Percentiles rank a stretch among this genome's conserved stretches.
These are phyloP conservation scores for Debaryomyces subglobosus DNA, from an alignment of 1,139 yeast genomes.

Conservation along the genomic window DNA sequence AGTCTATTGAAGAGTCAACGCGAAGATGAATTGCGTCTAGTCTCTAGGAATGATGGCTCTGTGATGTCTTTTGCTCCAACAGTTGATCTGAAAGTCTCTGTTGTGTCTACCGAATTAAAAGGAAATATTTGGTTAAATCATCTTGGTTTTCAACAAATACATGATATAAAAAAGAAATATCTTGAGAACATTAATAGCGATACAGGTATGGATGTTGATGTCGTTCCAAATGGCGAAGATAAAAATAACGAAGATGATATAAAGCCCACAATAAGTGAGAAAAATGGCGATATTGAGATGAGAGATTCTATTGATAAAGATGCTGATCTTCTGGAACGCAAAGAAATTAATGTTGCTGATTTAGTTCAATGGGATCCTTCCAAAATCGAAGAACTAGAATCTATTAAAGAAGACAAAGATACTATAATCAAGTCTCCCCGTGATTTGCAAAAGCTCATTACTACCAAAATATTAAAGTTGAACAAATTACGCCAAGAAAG, in stretches of 20 bases:
- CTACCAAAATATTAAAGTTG: conserved; percentile 56
- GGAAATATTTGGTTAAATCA: conserved; percentile 80
- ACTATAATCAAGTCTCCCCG: conserved; percentile 30
- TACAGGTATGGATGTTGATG: conserved; percentile 4
- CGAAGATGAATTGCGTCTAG: conserved; percentile 20
- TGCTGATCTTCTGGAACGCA: conserved; percentile 16
- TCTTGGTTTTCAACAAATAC: conserved; percentile 58
- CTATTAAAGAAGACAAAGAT: conserved; percentile 31
- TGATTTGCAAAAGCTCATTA: conserved; percentile 54
- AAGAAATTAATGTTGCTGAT: conserved; percentile 35
- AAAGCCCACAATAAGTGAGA: conserved; percentile 5
- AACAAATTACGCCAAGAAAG: conserved; percentile 68
- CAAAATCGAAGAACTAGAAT: conserved; percentile 27
- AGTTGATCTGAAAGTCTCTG: conserved; percentile 69
- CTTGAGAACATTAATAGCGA: conserved; percentile 15
- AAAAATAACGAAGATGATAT: conserved; percentile 9
- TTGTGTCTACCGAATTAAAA: conserved; percentile 64
- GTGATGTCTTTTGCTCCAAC: conserved; percentile 79
- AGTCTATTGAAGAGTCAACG: conserved; percentile 22
- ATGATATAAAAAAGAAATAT: conserved; percentile 36
- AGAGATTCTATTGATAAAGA: conserved; percentile 14
- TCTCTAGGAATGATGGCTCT: conserved; percentile 17
- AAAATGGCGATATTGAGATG: conserved; percentile 10
- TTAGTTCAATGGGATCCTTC: conserved; percentile 44
- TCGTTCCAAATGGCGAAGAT: conserved; percentile 13